These are phyloP conservation scores for Takashimella tepidaria DNA, from an alignment of 1,284 basidiomycete species.

Conservation along the genomic window DNA sequence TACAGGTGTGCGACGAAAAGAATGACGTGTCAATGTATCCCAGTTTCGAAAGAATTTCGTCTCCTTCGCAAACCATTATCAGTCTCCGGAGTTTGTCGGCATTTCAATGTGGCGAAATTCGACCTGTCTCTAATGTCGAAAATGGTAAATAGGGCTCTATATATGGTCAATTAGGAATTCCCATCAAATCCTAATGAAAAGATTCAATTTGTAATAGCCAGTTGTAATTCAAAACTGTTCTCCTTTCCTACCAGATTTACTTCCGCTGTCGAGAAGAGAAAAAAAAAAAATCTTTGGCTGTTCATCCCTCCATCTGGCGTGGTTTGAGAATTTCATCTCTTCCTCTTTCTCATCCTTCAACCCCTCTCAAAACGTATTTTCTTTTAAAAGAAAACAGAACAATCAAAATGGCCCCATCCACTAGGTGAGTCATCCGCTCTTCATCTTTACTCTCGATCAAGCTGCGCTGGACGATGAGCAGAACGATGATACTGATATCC, in stretches of 20 bases:
- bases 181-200: too few species aligned
- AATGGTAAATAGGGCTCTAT: not conserved
- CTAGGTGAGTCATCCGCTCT: slow-evolving; percentile 36
- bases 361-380: slow-evolving; percentile 4
- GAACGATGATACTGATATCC: slow-evolving; percentile 9
- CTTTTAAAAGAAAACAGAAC: too few species aligned
- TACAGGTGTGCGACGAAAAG: slow-evolving; percentile 17
- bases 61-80: slow-evolving; percentile 6
- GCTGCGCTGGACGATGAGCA: too few species aligned
- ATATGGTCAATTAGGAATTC: not conserved
- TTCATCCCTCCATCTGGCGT: not conserved
- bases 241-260: too few species aligned
- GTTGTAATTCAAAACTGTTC: too few species aligned
- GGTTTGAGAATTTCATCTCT: slow-evolving; percentile 6
- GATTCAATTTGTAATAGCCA: too few species aligned
- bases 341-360: slow-evolving; percentile 24
- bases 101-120: slow-evolving; percentile 18
- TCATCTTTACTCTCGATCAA: too few species aligned
- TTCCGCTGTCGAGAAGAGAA: too few species aligned
- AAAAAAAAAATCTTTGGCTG: too few species aligned
- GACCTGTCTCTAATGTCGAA: not conserved
- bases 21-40: slow-evolving; percentile 13
- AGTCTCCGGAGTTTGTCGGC: slow-evolving; percentile 23
- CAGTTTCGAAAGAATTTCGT: not conserved
- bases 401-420: slow-evolving; percentile 44